A percentile compares a stretch with the other conserved stretches of the same genome.
Conservation (phyloP, 768 basidiomycete genomes). For the Cystofilobasidium bisporidii region DNA sequence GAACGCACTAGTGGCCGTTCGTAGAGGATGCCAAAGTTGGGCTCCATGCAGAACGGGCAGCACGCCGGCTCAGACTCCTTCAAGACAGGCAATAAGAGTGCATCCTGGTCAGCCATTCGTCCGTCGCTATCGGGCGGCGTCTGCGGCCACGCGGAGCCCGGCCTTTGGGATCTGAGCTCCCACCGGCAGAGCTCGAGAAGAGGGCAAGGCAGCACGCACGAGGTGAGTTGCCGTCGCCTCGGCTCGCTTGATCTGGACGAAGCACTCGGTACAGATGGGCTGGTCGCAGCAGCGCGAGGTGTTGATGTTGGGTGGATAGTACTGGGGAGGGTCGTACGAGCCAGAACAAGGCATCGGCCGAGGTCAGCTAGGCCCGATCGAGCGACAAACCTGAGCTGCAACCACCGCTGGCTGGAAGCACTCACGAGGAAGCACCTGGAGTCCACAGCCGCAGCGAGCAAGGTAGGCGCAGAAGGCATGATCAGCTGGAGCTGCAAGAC, state of each 20-base stretch:
- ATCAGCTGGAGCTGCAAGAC: no score
- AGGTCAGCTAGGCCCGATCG: neutral
- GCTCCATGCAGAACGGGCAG: constrained; percentile 95
- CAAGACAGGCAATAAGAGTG: no score
- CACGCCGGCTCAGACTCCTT: constrained; percentile 75
- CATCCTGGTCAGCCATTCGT: no score
- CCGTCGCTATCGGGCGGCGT: no score
- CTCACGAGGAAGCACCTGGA: constrained; percentile 12
- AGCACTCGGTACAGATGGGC: constrained; percentile 96
- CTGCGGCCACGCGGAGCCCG: no score
- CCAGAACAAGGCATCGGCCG: neutral
- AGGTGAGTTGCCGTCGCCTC: constrained; percentile 92
- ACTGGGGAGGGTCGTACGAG: constrained; percentile 47
- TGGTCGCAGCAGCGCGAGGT: constrained; percentile 97
- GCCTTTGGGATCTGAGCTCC: neutral
- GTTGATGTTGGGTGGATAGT: constrained; percentile 95
- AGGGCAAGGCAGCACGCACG: constrained; percentile 41
- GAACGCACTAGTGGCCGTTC: constrained; percentile 65
- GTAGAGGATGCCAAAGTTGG: constrained; percentile 92
- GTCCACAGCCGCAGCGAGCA: constrained; percentile 24
- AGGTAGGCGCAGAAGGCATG: constrained; percentile 20
- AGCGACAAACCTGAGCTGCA: no score
- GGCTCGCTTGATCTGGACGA: constrained; percentile 93
- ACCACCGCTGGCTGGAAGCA: no score
- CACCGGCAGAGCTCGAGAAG: neutral